Base-by-base conservation (phyloP, 805 yeast genomes). In the Hanseniaspora guilliermondii region DNA sequence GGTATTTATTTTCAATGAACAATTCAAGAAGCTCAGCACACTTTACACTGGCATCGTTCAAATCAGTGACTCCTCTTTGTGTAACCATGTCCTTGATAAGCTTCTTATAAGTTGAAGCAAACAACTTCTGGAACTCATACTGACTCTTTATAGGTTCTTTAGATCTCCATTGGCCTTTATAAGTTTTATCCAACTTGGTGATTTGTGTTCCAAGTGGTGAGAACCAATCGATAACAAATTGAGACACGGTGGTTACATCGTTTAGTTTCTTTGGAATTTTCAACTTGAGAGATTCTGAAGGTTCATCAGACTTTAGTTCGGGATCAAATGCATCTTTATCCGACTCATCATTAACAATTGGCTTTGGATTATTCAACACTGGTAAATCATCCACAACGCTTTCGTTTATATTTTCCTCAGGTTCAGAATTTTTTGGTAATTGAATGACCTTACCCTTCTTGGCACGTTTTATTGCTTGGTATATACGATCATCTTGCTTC, bases 161-260 rank as follows among this genome's bases (percentile, higher is more conserved):
- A 2, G n/a, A 6, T 42, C 54, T 41, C 54, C 54, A 50, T 19
- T n/a, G 16, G 19, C 8, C 37, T 16, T 50, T 50, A n/a, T 42
- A 50, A 1, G 33, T 14, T 12, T 42, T 50, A 21, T 50, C 54
- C n/a, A 50, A n/a, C 19, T 50, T 50, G 5, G 48, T 39, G 9
- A 50, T 41, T 14, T 50, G 47, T 9, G 30, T 32, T n/a, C 48
- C 32, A 21, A 21, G 25, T 1, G 48, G 42, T 11, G 48, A 42
- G 27, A 50, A 50, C 54, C 54, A 50, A 36, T 50, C 54, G 11
- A 50, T 8, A 6, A 50, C 54, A n/a, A 50, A 22, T 2, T 35
- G 14, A 12, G 45, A 42, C 6, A 50, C 48, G 7, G 37, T 17
- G 9, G 54, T 35, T 3, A 50, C 17, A 1, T 35, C 17, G n/a